Conservation (phyloP, 768 basidiomycete genomes). For the Agrocybe pediades region DNA sequence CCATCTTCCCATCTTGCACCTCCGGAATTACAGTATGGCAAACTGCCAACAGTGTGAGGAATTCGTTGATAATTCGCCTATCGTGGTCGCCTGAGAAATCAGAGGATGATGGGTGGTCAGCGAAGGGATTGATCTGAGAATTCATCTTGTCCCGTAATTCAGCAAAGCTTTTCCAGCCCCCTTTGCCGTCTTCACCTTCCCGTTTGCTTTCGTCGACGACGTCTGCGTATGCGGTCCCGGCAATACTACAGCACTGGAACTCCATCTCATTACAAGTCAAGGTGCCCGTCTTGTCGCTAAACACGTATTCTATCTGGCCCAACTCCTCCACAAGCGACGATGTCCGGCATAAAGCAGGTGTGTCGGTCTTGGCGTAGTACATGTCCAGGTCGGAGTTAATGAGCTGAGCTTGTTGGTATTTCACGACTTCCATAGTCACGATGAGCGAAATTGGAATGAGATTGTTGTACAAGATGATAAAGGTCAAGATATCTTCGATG, state of each 20-base stretch:
- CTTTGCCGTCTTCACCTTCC: conserved; percentile 56
- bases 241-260: conserved; percentile 88
- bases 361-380: conserved; percentile 95
- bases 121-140: conserved; percentile 59
- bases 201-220: conserved; percentile 86
- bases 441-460: conserved; percentile 98
- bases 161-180: conserved; percentile 79
- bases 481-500: conserved; percentile 95
- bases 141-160: conserved; percentile 64
- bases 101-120: conserved; percentile 42
- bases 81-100: conserved; percentile 36
- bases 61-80: conserved; percentile 62
- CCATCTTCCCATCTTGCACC: conserved; percentile 81
- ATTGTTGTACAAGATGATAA: conserved; percentile 99
- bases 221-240: conserved; percentile 87
- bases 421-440: conserved; percentile 99
- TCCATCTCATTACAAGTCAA: conserved; percentile 99
- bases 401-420: conserved; percentile 94
- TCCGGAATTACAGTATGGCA: conserved; percentile 99
- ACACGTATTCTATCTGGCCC: conserved; percentile 96
- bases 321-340: conserved; percentile 98
- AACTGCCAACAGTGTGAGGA: conserved; percentile 84
- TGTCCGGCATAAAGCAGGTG: conserved; percentile 96
- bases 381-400: conserved; percentile 99
- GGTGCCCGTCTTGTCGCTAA: conserved; percentile 94